phyloP scores from a whole-genome alignment of 371 early-diverging fungal genomes.

The Umbelopsis sp. region DNA sequence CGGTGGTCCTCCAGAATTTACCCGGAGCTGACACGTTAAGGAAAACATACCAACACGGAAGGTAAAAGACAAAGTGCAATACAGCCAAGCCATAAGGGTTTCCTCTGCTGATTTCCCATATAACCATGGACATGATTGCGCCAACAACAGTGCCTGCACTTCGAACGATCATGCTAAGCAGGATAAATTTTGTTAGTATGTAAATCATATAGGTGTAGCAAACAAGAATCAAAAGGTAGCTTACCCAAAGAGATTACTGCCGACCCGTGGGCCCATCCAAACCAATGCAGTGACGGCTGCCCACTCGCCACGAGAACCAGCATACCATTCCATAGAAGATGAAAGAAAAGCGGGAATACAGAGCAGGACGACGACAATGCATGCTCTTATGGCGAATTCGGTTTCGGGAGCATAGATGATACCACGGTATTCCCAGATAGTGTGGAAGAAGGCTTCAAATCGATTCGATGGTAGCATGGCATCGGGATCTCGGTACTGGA shows the following conservation, averaged over 20 bases:
- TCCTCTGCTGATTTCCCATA: slow-evolving; percentile 46
- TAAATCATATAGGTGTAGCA: not conserved
- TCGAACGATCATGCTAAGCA: slow-evolving; percentile 41
- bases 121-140: slow-evolving; percentile 36
- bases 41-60: slow-evolving; percentile 49
- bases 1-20: slow-evolving; percentile 51
- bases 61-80: slow-evolving; percentile 37
- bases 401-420: slow-evolving; percentile 42
- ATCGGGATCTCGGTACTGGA: slow-evolving; percentile 50
- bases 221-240: not conserved
- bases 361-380: slow-evolving; percentile 35
- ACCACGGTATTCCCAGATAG: slow-evolving; percentile 29
- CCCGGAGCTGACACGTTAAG: slow-evolving; percentile 26
- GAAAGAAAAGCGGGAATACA: slow-evolving; percentile 44
- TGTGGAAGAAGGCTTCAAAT: slow-evolving; percentile 35
- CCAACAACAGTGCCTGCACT: slow-evolving; percentile 48
- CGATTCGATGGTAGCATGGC: slow-evolving; percentile 41
- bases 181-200: not conserved
- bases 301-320: slow-evolving; percentile 45
- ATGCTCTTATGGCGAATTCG: slow-evolving; percentile 41
- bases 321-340: slow-evolving; percentile 39
- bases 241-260: slow-evolving; percentile 55
- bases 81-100: slow-evolving; percentile 34
- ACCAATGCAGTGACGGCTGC: slow-evolving; percentile 48
- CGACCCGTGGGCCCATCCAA: slow-evolving; percentile 56